Evolutionary conservation across 2,329 filamentous ascomycete genomes (phyloP).

Genomic region (Penicillium vulpinum): DNA sequence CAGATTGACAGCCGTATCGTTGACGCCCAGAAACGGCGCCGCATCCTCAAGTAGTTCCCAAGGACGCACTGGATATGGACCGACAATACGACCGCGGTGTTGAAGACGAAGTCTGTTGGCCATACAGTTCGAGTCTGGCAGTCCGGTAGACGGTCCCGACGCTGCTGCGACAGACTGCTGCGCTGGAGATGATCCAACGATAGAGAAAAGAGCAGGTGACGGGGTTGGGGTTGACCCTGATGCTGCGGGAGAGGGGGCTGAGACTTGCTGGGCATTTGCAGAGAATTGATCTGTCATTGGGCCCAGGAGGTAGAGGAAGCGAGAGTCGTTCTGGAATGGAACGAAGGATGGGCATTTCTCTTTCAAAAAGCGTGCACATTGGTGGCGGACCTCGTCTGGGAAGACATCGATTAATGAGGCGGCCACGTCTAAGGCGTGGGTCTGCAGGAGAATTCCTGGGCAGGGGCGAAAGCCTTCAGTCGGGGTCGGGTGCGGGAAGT

Average conservation of each 20-base stretch:
- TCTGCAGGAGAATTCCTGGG: conserved; percentile 38
- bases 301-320: conserved; percentile 45
- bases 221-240: conserved; percentile 32
- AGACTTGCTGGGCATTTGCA: conserved; percentile 23
- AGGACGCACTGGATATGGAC: conserved; percentile 38
- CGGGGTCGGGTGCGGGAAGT: conserved; percentile 29
- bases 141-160: conserved; percentile 12
- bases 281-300: conserved; percentile 32
- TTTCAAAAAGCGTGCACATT: conserved; percentile 45
- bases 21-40: conserved; percentile 45
- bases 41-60: conserved; percentile 50
- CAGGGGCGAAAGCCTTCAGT: conserved; percentile 28
- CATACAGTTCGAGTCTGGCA: conserved; percentile 25
- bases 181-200: conserved; percentile 18
- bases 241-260: conserved; percentile 35
- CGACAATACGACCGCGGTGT: conserved; percentile 36
- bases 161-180: conserved; percentile 11
- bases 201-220: conserved; percentile 26
- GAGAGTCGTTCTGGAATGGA: conserved; percentile 41
- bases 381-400: conserved; percentile 45
- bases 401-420: conserved; percentile 47
- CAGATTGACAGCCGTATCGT: conserved; percentile 47
- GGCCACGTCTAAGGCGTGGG: conserved; percentile 48
- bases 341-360: conserved; percentile 44
- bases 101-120: conserved; percentile 40